These are phyloP conservation scores for Hyphopichia pseudoburtonii DNA, from an alignment of 1,139 yeast genomes.

Conservation along the genomic window DNA sequence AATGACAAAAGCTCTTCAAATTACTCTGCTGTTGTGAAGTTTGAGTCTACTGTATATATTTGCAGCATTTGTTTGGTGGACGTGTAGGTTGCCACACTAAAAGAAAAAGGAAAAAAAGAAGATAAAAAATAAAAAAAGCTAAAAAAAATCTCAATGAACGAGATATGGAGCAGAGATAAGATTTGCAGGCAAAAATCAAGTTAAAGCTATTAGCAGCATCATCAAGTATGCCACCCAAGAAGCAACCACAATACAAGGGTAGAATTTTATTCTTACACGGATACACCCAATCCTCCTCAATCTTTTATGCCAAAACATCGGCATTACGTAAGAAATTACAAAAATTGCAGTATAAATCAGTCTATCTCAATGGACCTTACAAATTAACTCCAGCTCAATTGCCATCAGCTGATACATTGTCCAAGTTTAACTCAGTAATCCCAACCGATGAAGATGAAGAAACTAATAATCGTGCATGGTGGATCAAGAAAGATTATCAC, in stretches of 20 bases:
- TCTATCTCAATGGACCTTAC: constrained; percentile 78
- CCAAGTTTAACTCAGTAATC: constrained; percentile 31
- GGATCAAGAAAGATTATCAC: constrained; percentile 27
- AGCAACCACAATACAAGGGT: constrained; percentile 16
- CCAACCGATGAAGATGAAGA: constrained; percentile 24
- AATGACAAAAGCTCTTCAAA: too few relatives aligned
- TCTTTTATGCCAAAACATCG: constrained; percentile 49
- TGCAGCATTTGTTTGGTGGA: too few relatives aligned
- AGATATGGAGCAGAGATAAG: too few relatives aligned
- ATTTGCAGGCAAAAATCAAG: not conserved
- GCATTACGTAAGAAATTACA: constrained; percentile 41
- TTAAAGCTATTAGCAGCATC: constrained; percentile 10
- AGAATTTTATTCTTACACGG: constrained; percentile 46
- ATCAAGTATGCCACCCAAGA: constrained; percentile 9
- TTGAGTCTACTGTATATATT: too few relatives aligned
- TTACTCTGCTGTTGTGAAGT: too few relatives aligned
- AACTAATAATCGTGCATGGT: constrained; percentile 36
- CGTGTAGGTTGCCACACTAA: too few relatives aligned
- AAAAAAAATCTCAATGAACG: not conserved
- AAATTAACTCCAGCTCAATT: constrained; percentile 63
- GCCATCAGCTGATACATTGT: constrained; percentile 54
- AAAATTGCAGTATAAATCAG: constrained; percentile 54
- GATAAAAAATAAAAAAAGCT: too few relatives aligned
- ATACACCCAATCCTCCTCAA: constrained; percentile 42
- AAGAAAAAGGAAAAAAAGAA: too few relatives aligned